Evolutionary conservation across 129 eudicot genomes (phyloP).

Genomic region (Ambrosia artemisiifolia): DNA sequence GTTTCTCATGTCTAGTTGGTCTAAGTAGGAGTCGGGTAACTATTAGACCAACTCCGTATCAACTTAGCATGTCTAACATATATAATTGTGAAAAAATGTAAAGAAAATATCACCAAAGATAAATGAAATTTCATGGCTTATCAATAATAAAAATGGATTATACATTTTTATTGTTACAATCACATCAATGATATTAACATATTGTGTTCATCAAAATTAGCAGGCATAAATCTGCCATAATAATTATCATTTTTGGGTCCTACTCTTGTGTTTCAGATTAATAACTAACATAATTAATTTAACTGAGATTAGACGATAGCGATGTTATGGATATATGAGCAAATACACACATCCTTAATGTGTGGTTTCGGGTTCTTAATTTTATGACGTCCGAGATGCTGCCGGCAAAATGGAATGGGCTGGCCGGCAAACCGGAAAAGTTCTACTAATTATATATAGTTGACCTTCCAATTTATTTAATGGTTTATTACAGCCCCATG

Average conservation of each 20-base stretch:
- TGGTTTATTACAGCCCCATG: neutral
- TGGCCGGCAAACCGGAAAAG: neutral
- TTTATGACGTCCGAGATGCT: neutral
- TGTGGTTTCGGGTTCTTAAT: neutral
- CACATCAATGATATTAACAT: no score
- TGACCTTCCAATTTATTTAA: constrained; percentile 1
- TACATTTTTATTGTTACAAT: no score
- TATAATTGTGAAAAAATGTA: no score
- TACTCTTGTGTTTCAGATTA: neutral
- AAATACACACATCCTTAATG: neutral
- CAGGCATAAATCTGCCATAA: neutral
- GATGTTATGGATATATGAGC: neutral
- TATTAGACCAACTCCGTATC: no score
- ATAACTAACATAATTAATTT: neutral
- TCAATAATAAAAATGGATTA: no score
- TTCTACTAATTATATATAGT: neutral
- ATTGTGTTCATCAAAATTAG: neutral
- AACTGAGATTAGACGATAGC: neutral
- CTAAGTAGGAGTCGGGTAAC: no score
- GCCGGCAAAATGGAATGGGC: constrained; percentile 9
- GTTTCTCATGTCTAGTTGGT: no score
- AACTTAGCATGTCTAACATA: no score
- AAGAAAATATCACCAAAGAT: no score
- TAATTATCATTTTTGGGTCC: neutral
- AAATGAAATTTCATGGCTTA: no score